Base-by-base conservation (phyloP, 2,329 filamentous ascomycete genomes). In the Xylaria digitata region DNA sequence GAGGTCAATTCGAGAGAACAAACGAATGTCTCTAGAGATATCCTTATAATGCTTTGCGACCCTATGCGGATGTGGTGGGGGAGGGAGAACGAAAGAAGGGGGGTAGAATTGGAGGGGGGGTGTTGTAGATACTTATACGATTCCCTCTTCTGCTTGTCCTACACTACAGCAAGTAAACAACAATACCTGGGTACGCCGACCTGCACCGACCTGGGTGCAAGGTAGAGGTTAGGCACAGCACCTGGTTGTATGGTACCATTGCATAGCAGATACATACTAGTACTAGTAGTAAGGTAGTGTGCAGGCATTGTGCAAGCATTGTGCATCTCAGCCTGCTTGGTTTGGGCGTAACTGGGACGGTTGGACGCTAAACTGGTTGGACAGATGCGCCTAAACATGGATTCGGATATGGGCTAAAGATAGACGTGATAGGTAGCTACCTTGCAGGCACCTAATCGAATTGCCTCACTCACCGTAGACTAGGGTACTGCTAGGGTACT, bases 31-130 rank as follows among this genome's bases (percentile, higher is more conserved):
- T 77, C 79, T 78, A 82, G 82, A 83, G 82, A 84, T 81, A 83
- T 77, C 81, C 83, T 82, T 81, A 75, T 79, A 77, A 78, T 80
- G 80, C 80, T 88, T 88, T 87, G 86, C 86, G 85, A 84, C 86
- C 86, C 85, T 70, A 81, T 80, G 80, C 79, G 80, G 78, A 81
- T 82, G 81, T 81, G 84, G 80, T 83, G 84, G 84, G 84, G 85
- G 84, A 82, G 81, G 81, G 76, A 81, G 81, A 81, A 78, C 79
- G 80, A 81, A 80, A 78, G 79, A 81, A 81, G 75, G 75, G 72
- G 75, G 73, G 75, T 70, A 77, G 75, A 76, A 73, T 72, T 73
- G 69, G 71, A 73, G 74, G 74, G 78, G 78, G 78, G 76, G 72
- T 73, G 69, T 61, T 68, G 67, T 53, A 66, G 71, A 81, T 81